phyloP scores from a whole-genome alignment of 2,329 filamentous ascomycete species.

The Hymenoscyphus occultus region DNA sequence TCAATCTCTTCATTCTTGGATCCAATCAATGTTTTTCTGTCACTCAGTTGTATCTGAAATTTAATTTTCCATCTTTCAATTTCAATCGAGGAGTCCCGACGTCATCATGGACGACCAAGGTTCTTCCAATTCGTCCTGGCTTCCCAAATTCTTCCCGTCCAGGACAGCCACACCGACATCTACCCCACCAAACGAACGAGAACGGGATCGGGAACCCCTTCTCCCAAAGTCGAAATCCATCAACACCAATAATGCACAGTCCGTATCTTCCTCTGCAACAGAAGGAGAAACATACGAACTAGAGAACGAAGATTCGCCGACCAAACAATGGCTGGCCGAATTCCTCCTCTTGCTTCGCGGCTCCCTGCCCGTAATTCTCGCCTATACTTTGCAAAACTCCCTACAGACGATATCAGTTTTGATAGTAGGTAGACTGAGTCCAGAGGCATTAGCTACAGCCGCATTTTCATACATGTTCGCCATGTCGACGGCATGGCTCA shows the following conservation, averaged over 20 bases:
- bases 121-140: slow-evolving; percentile 26
- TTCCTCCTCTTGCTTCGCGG: slow-evolving; percentile 66
- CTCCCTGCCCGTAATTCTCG: slow-evolving; percentile 75
- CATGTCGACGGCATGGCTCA: slow-evolving; percentile 83
- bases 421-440: slow-evolving; percentile 74
- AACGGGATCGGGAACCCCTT: slow-evolving; percentile 29
- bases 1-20: slow-evolving; percentile 1
- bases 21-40: slow-evolving; percentile 3
- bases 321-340: slow-evolving; percentile 49
- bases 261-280: slow-evolving; percentile 13
- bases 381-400: slow-evolving; percentile 82
- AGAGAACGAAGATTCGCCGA: slow-evolving; percentile 24
- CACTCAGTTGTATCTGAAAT: slow-evolving; percentile 9
- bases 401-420: slow-evolving; percentile 80
- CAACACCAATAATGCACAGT: slow-evolving; percentile 11
- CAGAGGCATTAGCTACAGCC: slow-evolving; percentile 75
- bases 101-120: slow-evolving; percentile 27
- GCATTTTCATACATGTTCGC: slow-evolving; percentile 95
- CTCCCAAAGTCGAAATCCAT: slow-evolving; percentile 22
- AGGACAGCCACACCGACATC: slow-evolving; percentile 20
- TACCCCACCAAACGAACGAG: slow-evolving; percentile 32
- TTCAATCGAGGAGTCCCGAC: neutral
- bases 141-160: slow-evolving; percentile 29
- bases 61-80: neutral
- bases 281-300: slow-evolving; percentile 30